Evolutionary conservation across 2,329 filamentous ascomycete species (phyloP).

Genomic region (Talaromyces sp.): DNA sequence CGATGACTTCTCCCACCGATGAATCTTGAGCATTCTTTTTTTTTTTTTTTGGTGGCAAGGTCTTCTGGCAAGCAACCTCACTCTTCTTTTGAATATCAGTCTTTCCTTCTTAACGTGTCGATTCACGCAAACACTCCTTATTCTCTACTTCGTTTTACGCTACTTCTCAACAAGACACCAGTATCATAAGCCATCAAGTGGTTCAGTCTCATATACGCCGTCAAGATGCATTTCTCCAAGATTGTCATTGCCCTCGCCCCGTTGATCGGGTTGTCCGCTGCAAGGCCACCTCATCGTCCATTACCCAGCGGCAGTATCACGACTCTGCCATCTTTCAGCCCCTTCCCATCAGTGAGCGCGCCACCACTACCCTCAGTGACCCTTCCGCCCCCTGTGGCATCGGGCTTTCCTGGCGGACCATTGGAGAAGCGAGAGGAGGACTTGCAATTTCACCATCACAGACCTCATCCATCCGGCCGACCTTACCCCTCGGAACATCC

Average conservation of each 20-base stretch:
- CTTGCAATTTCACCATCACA: background rate
- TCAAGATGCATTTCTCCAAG: constrained; percentile 11
- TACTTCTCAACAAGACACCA: background rate
- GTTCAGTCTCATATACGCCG: background rate
- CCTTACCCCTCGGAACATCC: background rate
- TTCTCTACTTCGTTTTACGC: background rate
- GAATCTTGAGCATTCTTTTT: background rate
- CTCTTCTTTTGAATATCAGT: background rate
- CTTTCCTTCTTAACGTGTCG: background rate
- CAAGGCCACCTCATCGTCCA: constrained; percentile 3
- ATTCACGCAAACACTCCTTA: background rate
- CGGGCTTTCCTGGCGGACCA: constrained; percentile 5
- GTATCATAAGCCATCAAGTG: background rate
- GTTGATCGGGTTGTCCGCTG: constrained; percentile 12
- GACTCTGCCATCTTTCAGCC: constrained; percentile 8
- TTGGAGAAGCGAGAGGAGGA: constrained; percentile 3
- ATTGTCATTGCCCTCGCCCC: background rate
- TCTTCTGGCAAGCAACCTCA: constrained; percentile 9
- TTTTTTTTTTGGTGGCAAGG: background rate
- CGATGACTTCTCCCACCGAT: background rate
- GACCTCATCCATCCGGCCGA: background rate
- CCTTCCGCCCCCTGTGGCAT: background rate
- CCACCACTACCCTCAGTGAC: constrained; percentile 6
- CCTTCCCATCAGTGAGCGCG: constrained; percentile 1
- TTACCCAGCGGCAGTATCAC: background rate